Conservation (phyloP, 495 filamentous ascomycete genomes). For the Hypoxylon fragiforme region DNA sequence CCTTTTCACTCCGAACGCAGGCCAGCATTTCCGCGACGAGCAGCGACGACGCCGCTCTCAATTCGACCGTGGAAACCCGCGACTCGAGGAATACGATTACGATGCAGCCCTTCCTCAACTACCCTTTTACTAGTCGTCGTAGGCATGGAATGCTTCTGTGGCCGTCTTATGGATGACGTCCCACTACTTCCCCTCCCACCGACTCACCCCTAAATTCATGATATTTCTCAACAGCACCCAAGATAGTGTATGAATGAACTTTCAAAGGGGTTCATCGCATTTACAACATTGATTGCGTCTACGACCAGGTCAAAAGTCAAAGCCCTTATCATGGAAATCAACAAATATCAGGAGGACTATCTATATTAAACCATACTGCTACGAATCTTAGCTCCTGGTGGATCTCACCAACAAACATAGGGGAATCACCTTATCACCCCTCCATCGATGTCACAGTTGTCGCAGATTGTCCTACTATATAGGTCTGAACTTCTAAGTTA, state of each 20-base stretch:
- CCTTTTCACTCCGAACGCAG: slow-evolving; percentile 71
- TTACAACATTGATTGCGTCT: too few relatives aligned
- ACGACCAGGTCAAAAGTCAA: too few relatives aligned
- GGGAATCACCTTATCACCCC: neutral
- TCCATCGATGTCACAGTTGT: too few relatives aligned
- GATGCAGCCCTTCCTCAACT: slow-evolving; percentile 42
- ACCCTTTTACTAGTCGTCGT: slow-evolving; percentile 34
- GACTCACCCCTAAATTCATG: neutral
- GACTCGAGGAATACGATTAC: slow-evolving; percentile 62
- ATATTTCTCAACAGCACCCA: neutral
- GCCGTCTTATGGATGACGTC: neutral
- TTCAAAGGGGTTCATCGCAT: too few relatives aligned
- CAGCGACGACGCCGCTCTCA: slow-evolving; percentile 77
- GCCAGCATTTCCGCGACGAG: slow-evolving; percentile 73
- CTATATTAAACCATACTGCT: too few relatives aligned
- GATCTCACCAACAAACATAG: too few relatives aligned
- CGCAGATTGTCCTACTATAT: too few relatives aligned
- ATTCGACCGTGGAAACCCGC: slow-evolving; percentile 71
- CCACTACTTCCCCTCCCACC: neutral
- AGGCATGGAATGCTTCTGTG: slow-evolving; percentile 2
- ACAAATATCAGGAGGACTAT: too few relatives aligned
- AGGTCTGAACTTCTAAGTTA: too few relatives aligned
- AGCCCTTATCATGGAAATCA: too few relatives aligned
- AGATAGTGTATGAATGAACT: too few relatives aligned
- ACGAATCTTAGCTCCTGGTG: too few relatives aligned